These are phyloP conservation scores for Neonectria coccinea DNA, from an alignment of 2,329 filamentous ascomycete genomes.

Conservation along the genomic window DNA sequence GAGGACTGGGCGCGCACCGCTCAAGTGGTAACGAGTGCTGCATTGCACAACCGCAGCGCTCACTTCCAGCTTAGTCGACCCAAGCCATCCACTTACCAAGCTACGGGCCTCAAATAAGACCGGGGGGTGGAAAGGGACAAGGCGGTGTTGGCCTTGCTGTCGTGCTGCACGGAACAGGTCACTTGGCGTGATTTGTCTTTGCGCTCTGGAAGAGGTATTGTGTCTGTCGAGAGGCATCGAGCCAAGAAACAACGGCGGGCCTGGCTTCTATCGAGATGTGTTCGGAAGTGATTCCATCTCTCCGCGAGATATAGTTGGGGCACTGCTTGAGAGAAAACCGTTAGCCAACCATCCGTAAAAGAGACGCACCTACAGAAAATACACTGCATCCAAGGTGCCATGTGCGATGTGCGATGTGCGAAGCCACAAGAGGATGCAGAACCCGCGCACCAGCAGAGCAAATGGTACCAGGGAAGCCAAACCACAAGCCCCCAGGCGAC, in stretches of 20 bases:
- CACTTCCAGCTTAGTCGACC: too few species aligned
- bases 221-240: neutral
- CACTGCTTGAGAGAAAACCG: neutral
- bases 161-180: neutral
- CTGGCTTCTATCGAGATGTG: neutral
- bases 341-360: neutral
- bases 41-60: too few species aligned
- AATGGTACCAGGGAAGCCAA: neutral
- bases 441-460: neutral
- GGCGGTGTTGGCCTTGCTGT: neutral
- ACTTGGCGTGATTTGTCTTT: conserved; percentile 3
- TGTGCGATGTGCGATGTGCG: neutral
- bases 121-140: conserved; percentile 11
- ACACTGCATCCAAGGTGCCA: neutral
- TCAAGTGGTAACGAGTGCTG: too few species aligned
- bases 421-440: conserved; percentile 5
- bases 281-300: neutral
- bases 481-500: conserved; percentile 1
- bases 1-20: too few species aligned
- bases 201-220: neutral
- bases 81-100: neutral
- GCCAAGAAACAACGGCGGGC: conserved; percentile 3
- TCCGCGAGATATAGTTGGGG: neutral
- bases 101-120: neutral
- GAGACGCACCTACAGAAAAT: conserved; percentile 7